Evolutionary conservation across 345 rosid genomes (phyloP).

Genomic region (Gossypium turneri): DNA sequence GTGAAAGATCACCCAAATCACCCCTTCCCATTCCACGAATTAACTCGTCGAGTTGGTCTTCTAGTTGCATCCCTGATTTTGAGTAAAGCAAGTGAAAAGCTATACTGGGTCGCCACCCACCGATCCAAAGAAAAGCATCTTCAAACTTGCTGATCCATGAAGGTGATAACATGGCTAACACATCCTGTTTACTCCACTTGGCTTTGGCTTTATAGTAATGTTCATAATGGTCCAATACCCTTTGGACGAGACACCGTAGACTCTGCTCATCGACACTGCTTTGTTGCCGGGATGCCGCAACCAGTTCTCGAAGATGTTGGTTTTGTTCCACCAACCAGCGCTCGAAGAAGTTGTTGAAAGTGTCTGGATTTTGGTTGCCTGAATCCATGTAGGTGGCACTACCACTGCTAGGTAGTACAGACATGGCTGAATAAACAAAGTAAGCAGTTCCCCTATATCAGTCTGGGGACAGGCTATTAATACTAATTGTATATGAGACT

Average conservation of each 20-base stretch:
- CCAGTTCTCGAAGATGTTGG: constrained; percentile 15
- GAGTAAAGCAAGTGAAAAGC: constrained; percentile 54
- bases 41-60: constrained; percentile 26
- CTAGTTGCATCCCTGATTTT: constrained; percentile 40
- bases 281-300: constrained; percentile 21
- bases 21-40: constrained; percentile 31
- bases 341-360: constrained; percentile 39
- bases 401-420: neutral
- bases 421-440: too few species aligned
- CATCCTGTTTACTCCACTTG: neutral
- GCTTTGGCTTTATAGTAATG: constrained; percentile 35
- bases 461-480: too few species aligned
- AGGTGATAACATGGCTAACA: constrained; percentile 33
- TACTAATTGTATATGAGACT: too few species aligned
- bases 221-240: constrained; percentile 41
- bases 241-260: constrained; percentile 19
- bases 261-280: neutral
- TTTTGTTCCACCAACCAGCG: constrained; percentile 41
- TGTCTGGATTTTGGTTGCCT: constrained; percentile 6
- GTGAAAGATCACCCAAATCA: constrained; percentile 39
- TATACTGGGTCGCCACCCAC: constrained; percentile 51
- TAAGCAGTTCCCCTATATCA: too few species aligned
- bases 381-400: neutral
- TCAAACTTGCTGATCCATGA: constrained; percentile 44
- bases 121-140: constrained; percentile 48